phyloP scores from a whole-genome alignment of 768 basidiomycete genomes.

The Phlegmacium glaucopus region DNA sequence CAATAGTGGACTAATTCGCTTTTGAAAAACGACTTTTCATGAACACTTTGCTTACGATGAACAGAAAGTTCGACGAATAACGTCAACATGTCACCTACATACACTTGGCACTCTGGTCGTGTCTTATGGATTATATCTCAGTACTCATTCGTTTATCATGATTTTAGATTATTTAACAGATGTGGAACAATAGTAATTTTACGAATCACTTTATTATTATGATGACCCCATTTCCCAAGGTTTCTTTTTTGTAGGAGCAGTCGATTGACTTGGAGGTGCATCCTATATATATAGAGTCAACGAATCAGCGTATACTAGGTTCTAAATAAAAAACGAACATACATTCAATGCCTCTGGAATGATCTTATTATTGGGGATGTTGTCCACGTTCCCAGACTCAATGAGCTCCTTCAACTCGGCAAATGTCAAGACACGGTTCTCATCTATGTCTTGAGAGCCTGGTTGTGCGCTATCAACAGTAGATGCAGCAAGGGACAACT shows the following conservation, averaged over 20 bases:
- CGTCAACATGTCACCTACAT: too few species aligned
- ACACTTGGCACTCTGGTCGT: too few species aligned
- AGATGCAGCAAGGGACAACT: conserved; percentile 16
- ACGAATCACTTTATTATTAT: too few species aligned
- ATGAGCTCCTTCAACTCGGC: conserved; percentile 68
- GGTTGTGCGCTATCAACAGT: background rate
- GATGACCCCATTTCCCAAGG: conserved; percentile 54
- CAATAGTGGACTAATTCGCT: too few species aligned
- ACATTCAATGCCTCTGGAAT: conserved; percentile 71
- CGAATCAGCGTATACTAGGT: background rate
- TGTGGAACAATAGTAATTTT: too few species aligned
- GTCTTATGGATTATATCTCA: too few species aligned
- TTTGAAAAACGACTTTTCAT: too few species aligned
- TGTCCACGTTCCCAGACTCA: conserved; percentile 63
- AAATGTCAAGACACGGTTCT: conserved; percentile 55
- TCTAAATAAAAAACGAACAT: conserved; percentile 18
- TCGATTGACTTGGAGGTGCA: conserved; percentile 55
- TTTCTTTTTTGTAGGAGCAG: conserved; percentile 48
- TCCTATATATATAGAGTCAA: conserved; percentile 40
- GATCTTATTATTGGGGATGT: conserved; percentile 75
- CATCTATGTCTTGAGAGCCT: conserved; percentile 12
- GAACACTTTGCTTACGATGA: too few species aligned
- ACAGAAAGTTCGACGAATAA: too few species aligned
- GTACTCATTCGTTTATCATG: too few species aligned
- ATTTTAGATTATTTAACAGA: too few species aligned